Evolutionary conservation across 1,284 basidiomycete genomes (phyloP).

Genomic region (Singerocomus rubriflavus): DNA sequence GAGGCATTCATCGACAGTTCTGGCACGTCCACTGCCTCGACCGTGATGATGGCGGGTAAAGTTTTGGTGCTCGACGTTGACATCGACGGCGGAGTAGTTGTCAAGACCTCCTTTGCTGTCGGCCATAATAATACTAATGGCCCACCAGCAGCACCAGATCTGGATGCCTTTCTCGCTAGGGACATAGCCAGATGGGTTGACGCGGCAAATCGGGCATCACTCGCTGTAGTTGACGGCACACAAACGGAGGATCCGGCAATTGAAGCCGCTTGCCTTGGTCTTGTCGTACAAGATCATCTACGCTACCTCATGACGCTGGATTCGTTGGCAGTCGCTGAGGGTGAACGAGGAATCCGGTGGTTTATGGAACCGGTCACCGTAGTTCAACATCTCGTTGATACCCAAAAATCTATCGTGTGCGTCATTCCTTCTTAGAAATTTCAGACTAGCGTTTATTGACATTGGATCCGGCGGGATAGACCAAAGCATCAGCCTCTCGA

Average conservation of each 20-base stretch:
- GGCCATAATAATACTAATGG: constrained; percentile 44
- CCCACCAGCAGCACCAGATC: constrained; percentile 37
- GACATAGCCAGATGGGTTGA: constrained; percentile 53
- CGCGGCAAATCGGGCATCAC: constrained; percentile 59
- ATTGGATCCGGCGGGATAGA: constrained; percentile 7
- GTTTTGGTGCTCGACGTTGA: constrained; percentile 75
- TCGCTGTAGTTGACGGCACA: constrained; percentile 18
- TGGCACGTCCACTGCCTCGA: constrained; percentile 39
- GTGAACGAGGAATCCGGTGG: constrained; percentile 67
- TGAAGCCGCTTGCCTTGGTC: constrained; percentile 42
- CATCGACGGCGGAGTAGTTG: constrained; percentile 45
- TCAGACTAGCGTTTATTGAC: constrained; percentile 2
- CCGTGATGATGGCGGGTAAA: constrained; percentile 67
- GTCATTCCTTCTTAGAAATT: background rate
- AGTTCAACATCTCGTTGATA: constrained; percentile 21
- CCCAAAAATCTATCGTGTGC: constrained; percentile 18
- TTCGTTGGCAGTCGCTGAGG: constrained; percentile 59
- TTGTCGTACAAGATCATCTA: constrained; percentile 52
- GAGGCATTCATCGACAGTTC: constrained; percentile 64
- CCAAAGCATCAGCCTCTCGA: constrained; percentile 26
- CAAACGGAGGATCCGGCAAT: constrained; percentile 42
- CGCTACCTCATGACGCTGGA: constrained; percentile 71
- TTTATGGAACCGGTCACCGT: constrained; percentile 57
- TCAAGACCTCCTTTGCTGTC: constrained; percentile 74
- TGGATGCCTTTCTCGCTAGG: constrained; percentile 60